These are phyloP conservation scores for Aspergillus chevalieri DNA, from an alignment of 2,329 filamentous ascomycete species.

Conservation along the genomic window DNA sequence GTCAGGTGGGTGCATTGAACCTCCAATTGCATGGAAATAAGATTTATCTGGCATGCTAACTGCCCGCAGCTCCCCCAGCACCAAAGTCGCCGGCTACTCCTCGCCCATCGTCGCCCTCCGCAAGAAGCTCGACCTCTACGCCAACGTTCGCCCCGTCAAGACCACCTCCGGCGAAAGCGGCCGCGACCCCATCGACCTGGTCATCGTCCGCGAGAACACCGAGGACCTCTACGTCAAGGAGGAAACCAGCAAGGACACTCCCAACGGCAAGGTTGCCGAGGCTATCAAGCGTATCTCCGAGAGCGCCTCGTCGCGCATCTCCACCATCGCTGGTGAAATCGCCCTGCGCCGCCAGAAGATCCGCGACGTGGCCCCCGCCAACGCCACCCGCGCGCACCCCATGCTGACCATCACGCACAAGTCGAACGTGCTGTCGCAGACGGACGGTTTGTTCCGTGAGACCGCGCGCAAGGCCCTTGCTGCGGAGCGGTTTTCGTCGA, in stretches of 20 bases:
- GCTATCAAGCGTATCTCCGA: constrained; percentile 96
- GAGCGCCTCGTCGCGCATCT: constrained; percentile 76
- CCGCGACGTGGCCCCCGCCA: constrained; percentile 50
- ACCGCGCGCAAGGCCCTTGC: constrained; percentile 69
- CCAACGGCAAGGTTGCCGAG: constrained; percentile 78
- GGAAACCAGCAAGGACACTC: constrained; percentile 72
- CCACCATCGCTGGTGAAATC: constrained; percentile 90
- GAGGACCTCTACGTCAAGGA: constrained; percentile 98
- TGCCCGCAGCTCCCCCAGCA: constrained; percentile 65
- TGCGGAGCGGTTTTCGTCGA: constrained; percentile 54
- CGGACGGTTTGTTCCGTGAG: constrained; percentile 88
- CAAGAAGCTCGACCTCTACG: constrained; percentile 91
- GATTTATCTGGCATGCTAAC: background rate
- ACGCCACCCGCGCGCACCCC: constrained; percentile 54
- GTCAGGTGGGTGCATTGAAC: constrained; percentile 54
- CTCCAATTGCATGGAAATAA: background rate
- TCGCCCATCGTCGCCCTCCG: constrained; percentile 94
- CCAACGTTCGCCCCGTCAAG: constrained; percentile 96
- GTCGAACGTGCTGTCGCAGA: constrained; percentile 93
- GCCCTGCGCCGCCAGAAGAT: constrained; percentile 79
- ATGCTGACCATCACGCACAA: constrained; percentile 98
- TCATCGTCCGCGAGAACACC: constrained; percentile 98
- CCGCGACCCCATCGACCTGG: constrained; percentile 72
- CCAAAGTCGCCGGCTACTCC: constrained; percentile 88
- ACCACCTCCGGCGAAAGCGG: constrained; percentile 56